A percentile compares a stretch with the other conserved stretches of the same genome.
These are phyloP conservation scores for Coemansia aciculifera DNA, from an alignment of 192 early-diverging fungal species.

Conservation along the genomic window DNA sequence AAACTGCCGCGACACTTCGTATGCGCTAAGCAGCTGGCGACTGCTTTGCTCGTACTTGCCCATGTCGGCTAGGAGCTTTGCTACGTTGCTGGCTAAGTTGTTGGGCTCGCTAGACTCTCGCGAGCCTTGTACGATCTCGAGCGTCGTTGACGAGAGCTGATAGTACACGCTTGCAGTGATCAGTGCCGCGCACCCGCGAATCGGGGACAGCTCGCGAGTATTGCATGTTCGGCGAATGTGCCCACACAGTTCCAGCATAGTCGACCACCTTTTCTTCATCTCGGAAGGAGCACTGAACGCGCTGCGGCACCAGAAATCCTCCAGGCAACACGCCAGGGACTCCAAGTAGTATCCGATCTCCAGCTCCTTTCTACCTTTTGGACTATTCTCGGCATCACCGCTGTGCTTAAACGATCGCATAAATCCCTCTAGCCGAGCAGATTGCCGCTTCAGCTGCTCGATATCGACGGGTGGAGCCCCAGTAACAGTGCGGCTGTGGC, in stretches of 20 bases:
- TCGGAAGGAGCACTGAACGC: constrained; percentile 24
- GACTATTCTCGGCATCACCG: constrained; percentile 39
- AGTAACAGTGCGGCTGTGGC: neutral
- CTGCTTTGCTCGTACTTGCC: constrained; percentile 21
- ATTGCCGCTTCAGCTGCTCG: constrained; percentile 31
- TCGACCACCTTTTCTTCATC: constrained; percentile 41
- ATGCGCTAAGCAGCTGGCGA: constrained; percentile 23
- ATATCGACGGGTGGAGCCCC: constrained; percentile 21
- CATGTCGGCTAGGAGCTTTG: constrained; percentile 27
- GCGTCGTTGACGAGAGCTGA: constrained; percentile 27
- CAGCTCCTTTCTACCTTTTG: constrained; percentile 30
- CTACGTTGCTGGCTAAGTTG: constrained; percentile 22
- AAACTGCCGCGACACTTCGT: constrained; percentile 25
- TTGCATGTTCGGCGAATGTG: constrained; percentile 27
- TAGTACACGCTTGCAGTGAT: constrained; percentile 34
- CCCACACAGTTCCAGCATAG: constrained; percentile 42
- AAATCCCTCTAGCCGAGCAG: constrained; percentile 20
- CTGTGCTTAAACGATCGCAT: constrained; percentile 48
- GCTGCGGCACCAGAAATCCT: constrained; percentile 46
- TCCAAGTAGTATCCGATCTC: constrained; percentile 46
- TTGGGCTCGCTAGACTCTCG: neutral
- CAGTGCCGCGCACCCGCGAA: constrained; percentile 39
- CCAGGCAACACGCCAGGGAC: constrained; percentile 48
- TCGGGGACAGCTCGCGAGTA: constrained; percentile 14
- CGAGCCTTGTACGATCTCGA: constrained; percentile 12